Evolutionary conservation across 495 filamentous ascomycete species (phyloP), one percentile per base, ranked within the genome.

Genomic region (Xanthoparmelia taractica): DNA sequence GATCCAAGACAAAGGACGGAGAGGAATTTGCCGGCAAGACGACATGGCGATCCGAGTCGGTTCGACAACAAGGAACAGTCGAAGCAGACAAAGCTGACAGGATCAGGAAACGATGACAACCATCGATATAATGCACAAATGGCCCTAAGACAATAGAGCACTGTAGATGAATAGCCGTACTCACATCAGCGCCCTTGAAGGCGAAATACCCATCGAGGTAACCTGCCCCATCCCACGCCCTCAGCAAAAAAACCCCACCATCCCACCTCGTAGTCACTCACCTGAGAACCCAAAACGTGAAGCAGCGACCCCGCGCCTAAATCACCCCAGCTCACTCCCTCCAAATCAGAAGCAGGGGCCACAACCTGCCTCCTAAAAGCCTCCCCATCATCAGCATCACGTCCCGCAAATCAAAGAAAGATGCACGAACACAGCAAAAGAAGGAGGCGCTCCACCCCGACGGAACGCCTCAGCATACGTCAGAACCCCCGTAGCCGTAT

Each of bases 111-210:
- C 13, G 34, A 37, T 13, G 25, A 15, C 8, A 10, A n/a, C 13
- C 15, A 7, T 29, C 15, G 13, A 31, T 25, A 52, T 43, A 17
- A 4, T 17, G 12, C 25, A 7, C 34, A 41, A 27, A 37, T n/a
- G 8, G 23, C 7, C 17, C 56, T 7, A 40, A 1, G 34, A 29
- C 37, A 31, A 27, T 13, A n/a, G 23, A n/a, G 2, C 37, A 18
- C 0, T 17, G 13, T 45, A 47, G n/a, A 41, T 23, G 2, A 20
- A 27, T 2, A 37, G 45, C 25, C 29, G 12, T 27, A 63, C 61
- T 23, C 31, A 63, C 61, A 63, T 40, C 23, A 63, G 43, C 38
- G 50, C 61, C 31, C 61, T 55, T 8, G 61, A 63, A 4, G n/a
- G 20, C 2, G 61, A 63, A 31, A 63, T 41, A 0, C 29, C 34